Conservation (phyloP, 768 basidiomycete species). For the Psilocybe subaeruginosa region DNA sequence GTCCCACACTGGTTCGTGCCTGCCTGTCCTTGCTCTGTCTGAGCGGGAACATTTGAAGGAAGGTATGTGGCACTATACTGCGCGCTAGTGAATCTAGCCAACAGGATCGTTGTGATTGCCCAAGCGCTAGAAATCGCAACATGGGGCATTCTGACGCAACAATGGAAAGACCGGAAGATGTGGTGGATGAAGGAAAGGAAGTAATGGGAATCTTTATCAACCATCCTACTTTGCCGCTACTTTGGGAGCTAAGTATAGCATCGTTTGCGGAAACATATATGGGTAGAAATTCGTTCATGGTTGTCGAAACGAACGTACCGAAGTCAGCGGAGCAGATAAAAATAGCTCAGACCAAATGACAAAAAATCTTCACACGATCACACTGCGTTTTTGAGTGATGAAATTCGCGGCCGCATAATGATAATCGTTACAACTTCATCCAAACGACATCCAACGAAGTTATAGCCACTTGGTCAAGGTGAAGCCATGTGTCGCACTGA, state of each 20-base stretch:
- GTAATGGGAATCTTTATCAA: neutral
- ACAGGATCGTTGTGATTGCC: neutral
- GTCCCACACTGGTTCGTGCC: constrained; percentile 72
- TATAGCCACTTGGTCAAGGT: too few species aligned
- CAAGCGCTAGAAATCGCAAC: neutral
- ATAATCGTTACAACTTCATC: too few species aligned
- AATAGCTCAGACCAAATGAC: neutral
- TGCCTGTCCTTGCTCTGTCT: constrained; percentile 59
- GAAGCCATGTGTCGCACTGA: too few species aligned
- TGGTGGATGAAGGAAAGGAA: neutral
- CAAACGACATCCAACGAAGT: too few species aligned
- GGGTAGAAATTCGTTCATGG: neutral
- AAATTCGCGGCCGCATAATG: too few species aligned
- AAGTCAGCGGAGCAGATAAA: neutral
- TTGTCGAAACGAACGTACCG: neutral
- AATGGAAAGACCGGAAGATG: neutral
- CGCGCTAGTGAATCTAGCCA: constrained; percentile 8
- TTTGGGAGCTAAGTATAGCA: neutral
- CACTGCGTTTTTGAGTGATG: neutral
- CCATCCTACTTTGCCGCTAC: neutral
- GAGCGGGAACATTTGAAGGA: constrained; percentile 48
- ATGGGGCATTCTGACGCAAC: neutral
- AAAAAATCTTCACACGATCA: neutral
- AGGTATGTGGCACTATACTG: constrained; percentile 33
- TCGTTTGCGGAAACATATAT: neutral